Conservation (phyloP, 208 protist species). For the Leptomonas seymouri region DNA sequence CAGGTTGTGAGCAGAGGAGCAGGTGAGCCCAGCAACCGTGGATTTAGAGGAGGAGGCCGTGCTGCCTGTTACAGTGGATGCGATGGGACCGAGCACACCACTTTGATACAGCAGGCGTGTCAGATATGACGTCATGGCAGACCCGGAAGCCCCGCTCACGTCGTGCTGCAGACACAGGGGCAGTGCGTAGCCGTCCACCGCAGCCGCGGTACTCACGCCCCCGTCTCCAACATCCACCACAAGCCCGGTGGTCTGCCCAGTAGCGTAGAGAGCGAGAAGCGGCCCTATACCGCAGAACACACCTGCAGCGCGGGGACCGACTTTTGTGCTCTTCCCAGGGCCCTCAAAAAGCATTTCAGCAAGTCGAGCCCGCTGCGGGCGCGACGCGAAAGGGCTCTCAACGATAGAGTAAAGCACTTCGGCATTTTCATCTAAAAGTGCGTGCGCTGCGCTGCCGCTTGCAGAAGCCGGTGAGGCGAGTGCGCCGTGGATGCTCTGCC, state of each 20-base stretch:
- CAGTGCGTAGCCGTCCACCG: constrained; percentile 56
- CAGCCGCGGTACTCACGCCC: constrained; percentile 50
- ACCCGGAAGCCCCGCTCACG: constrained; percentile 44
- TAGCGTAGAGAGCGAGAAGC: constrained; percentile 65
- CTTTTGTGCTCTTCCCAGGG: constrained; percentile 78
- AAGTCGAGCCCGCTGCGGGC: constrained; percentile 53
- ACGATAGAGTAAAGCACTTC: constrained; percentile 43
- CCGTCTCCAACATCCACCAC: constrained; percentile 68
- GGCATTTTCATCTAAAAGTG: background rate
- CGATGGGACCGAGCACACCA: constrained; percentile 31
- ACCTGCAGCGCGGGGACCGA: constrained; percentile 39
- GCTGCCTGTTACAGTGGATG: background rate
- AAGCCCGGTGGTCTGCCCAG: constrained; percentile 59
- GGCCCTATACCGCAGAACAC: constrained; percentile 59
- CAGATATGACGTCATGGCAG: constrained; percentile 55
- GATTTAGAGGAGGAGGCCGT: background rate
- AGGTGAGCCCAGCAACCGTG: background rate
- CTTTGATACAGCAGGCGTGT: constrained; percentile 48
- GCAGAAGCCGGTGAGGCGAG: constrained; percentile 2
- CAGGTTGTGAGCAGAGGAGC: background rate
- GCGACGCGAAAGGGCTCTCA: constrained; percentile 65
- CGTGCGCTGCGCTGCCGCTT: background rate
- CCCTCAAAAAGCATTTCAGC: constrained; percentile 62
- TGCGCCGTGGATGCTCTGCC: constrained; percentile 17
- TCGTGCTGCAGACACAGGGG: constrained; percentile 50